Base-by-base conservation (phyloP, 352 stramenopile species). In the Globisporangium megalacanthum region DNA sequence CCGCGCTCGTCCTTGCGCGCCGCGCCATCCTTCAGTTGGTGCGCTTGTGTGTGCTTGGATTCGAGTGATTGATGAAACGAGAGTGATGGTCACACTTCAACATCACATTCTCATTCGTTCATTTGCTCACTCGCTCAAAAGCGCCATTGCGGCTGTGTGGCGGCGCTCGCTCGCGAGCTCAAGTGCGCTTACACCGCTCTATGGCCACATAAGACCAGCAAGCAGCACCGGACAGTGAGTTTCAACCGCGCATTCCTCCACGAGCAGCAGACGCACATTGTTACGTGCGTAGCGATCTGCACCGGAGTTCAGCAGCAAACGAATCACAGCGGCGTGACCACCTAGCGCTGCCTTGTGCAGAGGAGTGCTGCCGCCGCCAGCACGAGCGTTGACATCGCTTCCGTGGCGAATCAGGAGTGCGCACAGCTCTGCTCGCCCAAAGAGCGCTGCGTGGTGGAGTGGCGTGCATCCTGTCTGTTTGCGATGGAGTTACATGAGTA, bases 281-380 rank as follows among this genome's bases (percentile, higher is more conserved):
- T 74, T 78, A 29, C 58, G 19, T 11, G 56, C 51, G 29, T 45
- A 41, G 5, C 41, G 54, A 33, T 68, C 48, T 5, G 64, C 64
- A 19, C 61, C 61, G 44, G 64, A 47, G 9, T 55, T 48, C 42
- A 77, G 56, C 48, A 80, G 54, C 46, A 74, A 15, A 22, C 65
- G 41, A 1, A 70, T 49, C 13, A 73, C 55, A 5, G 59, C 49
- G 19, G 31, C 14, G 33, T 59, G 48, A 8, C 66, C 69, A 19
- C 69, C 62, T 39, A 76, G 67, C 14, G 69, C 69, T 22, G 72
- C 72, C 69, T 80, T 80, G 35, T 80, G 69, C 8, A 80, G 58
- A 22, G 72, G 50, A 14, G 66, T 70, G 51, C 41, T 72, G 39
- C 49, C 56, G 14, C 67, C 59, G 6, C 39, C 22, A 35, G 63